Evolutionary conservation across 495 filamentous ascomycete genomes (phyloP), one percentile per base, ranked within the genome.

Genomic region (Venustampulla echinocandica): DNA sequence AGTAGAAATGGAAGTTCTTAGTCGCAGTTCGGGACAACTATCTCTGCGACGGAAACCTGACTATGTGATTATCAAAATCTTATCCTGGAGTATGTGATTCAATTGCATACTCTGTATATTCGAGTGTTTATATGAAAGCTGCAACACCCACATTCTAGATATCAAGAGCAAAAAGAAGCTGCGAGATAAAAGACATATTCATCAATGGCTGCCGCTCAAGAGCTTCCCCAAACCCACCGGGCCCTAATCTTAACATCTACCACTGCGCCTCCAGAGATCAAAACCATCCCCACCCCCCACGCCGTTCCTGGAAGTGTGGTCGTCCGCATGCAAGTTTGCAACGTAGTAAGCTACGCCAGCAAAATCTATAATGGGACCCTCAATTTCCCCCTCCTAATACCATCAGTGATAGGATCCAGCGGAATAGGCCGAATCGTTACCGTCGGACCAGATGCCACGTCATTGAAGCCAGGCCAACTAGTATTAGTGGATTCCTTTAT

Each of bases 401-500:
- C 44, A 13, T 23, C 39, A 17, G 44, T 47, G 5, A 25, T 38
- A 19, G 44, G 44, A 5, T n/a, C 44, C 10, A 47, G 33, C 33
- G 33, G 32, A 2, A 25, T 39, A 3, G 44, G 32, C 9, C 24
- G 19, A 15, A 44, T 44, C 17, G n/a, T 14, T 11, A 40, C 23
- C 4, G 19, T 42, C 25, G 51, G 46, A 14, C 32, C 41, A 2
- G 51, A 54, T 11, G 37, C 51, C 10, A 41, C 35, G 6, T 7
- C 28, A 2, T 27, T 54, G 5, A 35, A 15, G 1, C 46, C 28
- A 2, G 51, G 46, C 1, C 28, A 49, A 34, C 35, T 54, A 7
- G 51, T 54, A 1, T 9, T 54, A 10, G 9, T 43, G 7, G 51
- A 54, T 14, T 11, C 33, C n/a, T 40, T 39, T 33, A 22, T 54